phyloP scores from a whole-genome alignment of 352 stramenopile species.

The Globisporangium paddicum region DNA sequence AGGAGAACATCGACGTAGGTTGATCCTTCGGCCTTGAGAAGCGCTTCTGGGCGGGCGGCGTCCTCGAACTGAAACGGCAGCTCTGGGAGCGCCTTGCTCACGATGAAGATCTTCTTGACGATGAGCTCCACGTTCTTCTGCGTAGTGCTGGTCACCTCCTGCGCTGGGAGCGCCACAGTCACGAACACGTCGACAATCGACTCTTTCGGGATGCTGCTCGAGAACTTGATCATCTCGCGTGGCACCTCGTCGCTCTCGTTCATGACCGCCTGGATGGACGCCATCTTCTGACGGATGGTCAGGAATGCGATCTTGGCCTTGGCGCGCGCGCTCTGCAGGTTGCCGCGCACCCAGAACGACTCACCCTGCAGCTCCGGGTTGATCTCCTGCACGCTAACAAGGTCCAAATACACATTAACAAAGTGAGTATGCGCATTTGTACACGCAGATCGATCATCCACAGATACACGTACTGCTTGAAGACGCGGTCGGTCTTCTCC shows the following conservation, averaged over 20 bases:
- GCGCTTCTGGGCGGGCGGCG: slow-evolving; percentile 84
- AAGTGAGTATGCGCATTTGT: neutral
- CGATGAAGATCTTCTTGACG: slow-evolving; percentile 93
- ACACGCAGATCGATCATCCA: neutral
- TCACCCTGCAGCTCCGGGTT: slow-evolving; percentile 81
- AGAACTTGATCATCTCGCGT: slow-evolving; percentile 98
- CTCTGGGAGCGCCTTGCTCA: slow-evolving; percentile 91
- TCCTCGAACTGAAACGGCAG: slow-evolving; percentile 96
- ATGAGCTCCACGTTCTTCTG: slow-evolving; percentile 94
- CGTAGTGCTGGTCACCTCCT: slow-evolving; percentile 92
- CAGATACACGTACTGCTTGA: slow-evolving; percentile 41
- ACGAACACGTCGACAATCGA: slow-evolving; percentile 96
- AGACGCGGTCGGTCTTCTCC: slow-evolving; percentile 75
- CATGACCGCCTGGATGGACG: slow-evolving; percentile 94
- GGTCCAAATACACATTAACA: neutral
- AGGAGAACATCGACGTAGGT: slow-evolving; percentile 85
- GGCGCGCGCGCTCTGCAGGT: slow-evolving; percentile 93
- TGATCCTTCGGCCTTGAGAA: slow-evolving; percentile 79
- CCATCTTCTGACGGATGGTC: slow-evolving; percentile 93
- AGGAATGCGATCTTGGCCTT: slow-evolving; percentile 96
- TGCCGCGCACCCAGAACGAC: slow-evolving; percentile 92
- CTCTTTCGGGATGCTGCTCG: slow-evolving; percentile 92
- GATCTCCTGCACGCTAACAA: slow-evolving; percentile 50
- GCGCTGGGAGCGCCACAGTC: slow-evolving; percentile 82
- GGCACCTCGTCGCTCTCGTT: slow-evolving; percentile 85